A percentile compares a stretch with the other conserved stretches of the same genome.
Conservation (phyloP, 2,329 filamentous ascomycete species). For the Aurifilum marmelostoma region DNA sequence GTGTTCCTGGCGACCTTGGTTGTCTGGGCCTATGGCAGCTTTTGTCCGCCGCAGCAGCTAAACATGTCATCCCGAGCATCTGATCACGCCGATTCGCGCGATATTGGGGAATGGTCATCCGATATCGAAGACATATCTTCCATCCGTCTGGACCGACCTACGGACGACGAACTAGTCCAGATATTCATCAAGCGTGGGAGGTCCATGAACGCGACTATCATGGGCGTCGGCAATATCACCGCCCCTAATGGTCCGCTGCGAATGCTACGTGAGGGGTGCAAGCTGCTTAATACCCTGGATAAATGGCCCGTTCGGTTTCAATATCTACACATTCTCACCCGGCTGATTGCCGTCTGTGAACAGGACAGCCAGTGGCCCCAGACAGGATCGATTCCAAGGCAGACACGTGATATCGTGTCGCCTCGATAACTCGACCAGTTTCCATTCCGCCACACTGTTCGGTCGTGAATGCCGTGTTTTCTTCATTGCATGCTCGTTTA, state of each 20-base stretch:
- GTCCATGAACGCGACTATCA: slow-evolving; percentile 52
- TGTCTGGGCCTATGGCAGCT: slow-evolving; percentile 44
- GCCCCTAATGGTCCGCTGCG: slow-evolving; percentile 28
- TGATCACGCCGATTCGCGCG: slow-evolving; percentile 2
- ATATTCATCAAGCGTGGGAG: slow-evolving; percentile 55
- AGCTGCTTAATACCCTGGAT: slow-evolving; percentile 24
- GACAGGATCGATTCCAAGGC: neutral
- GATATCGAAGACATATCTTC: slow-evolving; percentile 38
- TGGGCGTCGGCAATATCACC: slow-evolving; percentile 52
- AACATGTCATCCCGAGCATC: slow-evolving; percentile 20
- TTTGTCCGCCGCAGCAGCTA: slow-evolving; percentile 21
- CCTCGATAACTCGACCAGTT: neutral
- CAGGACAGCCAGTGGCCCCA: slow-evolving; percentile 11
- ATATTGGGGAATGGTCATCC: slow-evolving; percentile 16
- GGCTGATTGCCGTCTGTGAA: slow-evolving; percentile 12
- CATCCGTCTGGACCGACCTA: slow-evolving; percentile 57
- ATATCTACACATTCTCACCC: slow-evolving; percentile 14
- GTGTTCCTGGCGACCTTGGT: slow-evolving; percentile 44
- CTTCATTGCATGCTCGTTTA: neutral
- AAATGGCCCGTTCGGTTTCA: slow-evolving; percentile 18
- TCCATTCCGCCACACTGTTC: neutral
- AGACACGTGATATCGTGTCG: neutral
- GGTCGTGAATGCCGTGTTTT: too few relatives aligned
- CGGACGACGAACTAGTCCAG: slow-evolving; percentile 59
- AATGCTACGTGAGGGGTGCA: slow-evolving; percentile 29